Conservation (phyloP, 805 yeast species). For the Candida taoyuanica region DNA sequence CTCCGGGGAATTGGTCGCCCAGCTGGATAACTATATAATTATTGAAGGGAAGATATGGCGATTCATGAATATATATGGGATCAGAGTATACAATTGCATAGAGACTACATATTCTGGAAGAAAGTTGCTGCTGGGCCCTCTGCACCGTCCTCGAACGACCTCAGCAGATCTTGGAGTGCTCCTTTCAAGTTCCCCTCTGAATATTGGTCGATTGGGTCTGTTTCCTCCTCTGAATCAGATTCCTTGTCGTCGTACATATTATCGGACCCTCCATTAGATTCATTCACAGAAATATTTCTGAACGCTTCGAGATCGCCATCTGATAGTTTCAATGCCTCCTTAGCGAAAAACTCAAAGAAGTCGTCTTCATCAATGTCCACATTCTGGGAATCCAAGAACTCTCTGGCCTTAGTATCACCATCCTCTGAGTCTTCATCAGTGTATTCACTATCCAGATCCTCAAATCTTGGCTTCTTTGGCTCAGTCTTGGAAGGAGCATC, state of each 20-base stretch:
- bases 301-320: constrained; percentile 41
- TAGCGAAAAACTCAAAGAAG: constrained; percentile 58
- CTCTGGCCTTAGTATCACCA: constrained; percentile 25
- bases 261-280: constrained; percentile 15
- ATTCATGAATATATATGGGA: too few species aligned
- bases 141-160: constrained; percentile 27
- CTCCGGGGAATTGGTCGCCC: too few species aligned
- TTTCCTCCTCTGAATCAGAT: constrained; percentile 15
- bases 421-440: constrained; percentile 17
- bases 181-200: constrained; percentile 2
- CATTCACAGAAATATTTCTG: constrained; percentile 22
- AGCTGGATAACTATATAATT: too few species aligned
- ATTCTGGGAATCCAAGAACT: constrained; percentile 31
- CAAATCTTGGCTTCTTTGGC: constrained; percentile 1
- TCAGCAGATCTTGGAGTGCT: constrained; percentile 25
- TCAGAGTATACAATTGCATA: too few species aligned
- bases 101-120: constrained; percentile 20
- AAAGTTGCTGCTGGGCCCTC: constrained; percentile 35
- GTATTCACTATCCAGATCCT: too few species aligned
- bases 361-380: constrained; percentile 60
- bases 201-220: neutral
- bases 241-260: constrained; percentile 13
- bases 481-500: constrained; percentile 4
- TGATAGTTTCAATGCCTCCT: constrained; percentile 46
- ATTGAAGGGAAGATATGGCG: too few species aligned